Base-by-base conservation (phyloP, 345 rosid genomes). In the Viola odorata region DNA sequence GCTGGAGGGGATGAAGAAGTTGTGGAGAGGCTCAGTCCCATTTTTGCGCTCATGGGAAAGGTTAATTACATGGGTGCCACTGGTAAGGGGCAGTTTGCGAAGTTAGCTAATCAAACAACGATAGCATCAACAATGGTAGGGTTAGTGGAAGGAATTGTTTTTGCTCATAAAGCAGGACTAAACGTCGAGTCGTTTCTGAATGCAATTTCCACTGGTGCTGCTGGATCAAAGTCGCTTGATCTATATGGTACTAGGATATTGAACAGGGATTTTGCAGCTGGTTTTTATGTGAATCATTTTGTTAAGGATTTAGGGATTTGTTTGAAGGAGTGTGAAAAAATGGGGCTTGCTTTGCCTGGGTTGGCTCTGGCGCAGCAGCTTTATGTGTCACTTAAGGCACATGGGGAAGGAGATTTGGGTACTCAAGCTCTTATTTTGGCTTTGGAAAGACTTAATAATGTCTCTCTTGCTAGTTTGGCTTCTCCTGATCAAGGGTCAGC, bases 311-410 rank as follows among this genome's bases (percentile, higher is more conserved):
- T 89, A 63, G 98, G 91, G 65, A 92, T 92, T 74, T 89, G 96
- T 70, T 79, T 92, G 58, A 84, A 81, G 52, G 96, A 87, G 62
- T 91, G 98, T 55, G 78, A 89, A 67, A 78, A 67, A 45, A 85
- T 89, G 96, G 95, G 92, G 41, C 77, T 91, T n/a, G 92, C 89
- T 41, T 73, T 91, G 73, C 98, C 96, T 5, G 91, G 96, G 1
- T 62, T 89, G 67, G 96, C 95, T 48, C 77, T 91, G 55, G 89
- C 95, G 23, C 96, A 89, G 17, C 96, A 89, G 81, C 92, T 91
- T 76, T 91, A 87, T 70, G 64, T 89, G 79, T 91, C 95, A 9
- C 90, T 91, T 9, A 89, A 84, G 86, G 96, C 96, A 61, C 91
- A 87, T 14, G 92, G 89, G 41, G 86, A 89, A 71, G 96, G 92